These are phyloP conservation scores for Cystobasidiaceae sp. DNA, from an alignment of 1,284 basidiomycete species.

Conservation along the genomic window DNA sequence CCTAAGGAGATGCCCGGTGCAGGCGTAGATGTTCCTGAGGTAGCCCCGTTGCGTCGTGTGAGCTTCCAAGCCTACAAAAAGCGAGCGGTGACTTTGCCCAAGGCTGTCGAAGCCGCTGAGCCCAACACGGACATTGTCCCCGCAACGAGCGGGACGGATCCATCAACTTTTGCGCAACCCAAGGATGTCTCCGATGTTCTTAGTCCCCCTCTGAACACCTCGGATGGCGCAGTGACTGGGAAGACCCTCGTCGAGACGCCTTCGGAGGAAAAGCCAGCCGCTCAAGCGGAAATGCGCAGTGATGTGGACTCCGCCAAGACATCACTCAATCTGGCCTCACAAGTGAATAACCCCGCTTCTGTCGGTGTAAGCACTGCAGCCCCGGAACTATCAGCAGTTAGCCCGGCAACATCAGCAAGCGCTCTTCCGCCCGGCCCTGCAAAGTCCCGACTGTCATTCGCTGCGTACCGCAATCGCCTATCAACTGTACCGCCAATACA, in stretches of 20 bases:
- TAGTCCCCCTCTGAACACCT: not conserved
- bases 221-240: not conserved
- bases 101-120: not conserved
- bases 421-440: not conserved
- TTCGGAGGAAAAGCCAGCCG: too few species aligned
- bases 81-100: not conserved
- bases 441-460: slow-evolving; percentile 36
- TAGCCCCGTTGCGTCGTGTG: not conserved
- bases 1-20: not conserved
- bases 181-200: not conserved
- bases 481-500: not conserved
- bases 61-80: slow-evolving; percentile 29
- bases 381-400: not conserved
- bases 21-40: not conserved
- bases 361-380: not conserved
- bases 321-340: not conserved
- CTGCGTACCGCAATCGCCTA: slow-evolving; percentile 38
- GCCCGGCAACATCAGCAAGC: not conserved
- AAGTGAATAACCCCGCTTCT: not conserved
- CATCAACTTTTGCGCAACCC: not conserved
- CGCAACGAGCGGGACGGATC: not conserved
- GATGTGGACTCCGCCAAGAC: too few species aligned
- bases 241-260: not conserved
- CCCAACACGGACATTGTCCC: not conserved
- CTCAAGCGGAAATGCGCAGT: too few species aligned